Conservation (phyloP, 1,139 yeast species). For the Diutina rugosa region DNA sequence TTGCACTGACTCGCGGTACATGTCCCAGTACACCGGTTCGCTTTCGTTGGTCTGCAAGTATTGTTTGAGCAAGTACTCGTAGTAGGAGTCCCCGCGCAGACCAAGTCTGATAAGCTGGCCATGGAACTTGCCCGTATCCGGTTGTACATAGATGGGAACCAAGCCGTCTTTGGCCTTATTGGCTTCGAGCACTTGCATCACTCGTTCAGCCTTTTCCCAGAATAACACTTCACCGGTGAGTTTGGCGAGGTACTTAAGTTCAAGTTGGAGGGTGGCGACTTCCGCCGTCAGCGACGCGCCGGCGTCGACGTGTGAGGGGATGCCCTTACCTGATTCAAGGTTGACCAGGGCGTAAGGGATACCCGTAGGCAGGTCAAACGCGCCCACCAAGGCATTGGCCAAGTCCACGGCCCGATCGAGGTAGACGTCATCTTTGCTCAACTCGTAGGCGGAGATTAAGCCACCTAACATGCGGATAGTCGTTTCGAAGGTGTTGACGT, state of each 20-base stretch:
- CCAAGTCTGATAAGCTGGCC: slow-evolving; percentile 66
- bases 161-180: slow-evolving; percentile 57
- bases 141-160: slow-evolving; percentile 70
- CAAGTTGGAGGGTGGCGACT: slow-evolving; percentile 78
- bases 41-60: slow-evolving; percentile 61
- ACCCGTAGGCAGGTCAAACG: slow-evolving; percentile 54
- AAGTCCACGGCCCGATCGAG: slow-evolving; percentile 70
- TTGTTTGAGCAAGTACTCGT: slow-evolving; percentile 81
- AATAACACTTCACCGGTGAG: slow-evolving; percentile 69
- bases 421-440: slow-evolving; percentile 58
- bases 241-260: slow-evolving; percentile 70
- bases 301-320: slow-evolving; percentile 47
- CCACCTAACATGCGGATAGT: slow-evolving; percentile 95
- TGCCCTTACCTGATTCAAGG: slow-evolving; percentile 47
- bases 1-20: slow-evolving; percentile 66
- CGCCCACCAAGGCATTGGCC: slow-evolving; percentile 52
- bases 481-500: slow-evolving; percentile 82
- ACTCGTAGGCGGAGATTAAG: slow-evolving; percentile 64
- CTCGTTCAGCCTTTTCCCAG: slow-evolving; percentile 69
- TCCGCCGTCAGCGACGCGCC: slow-evolving; percentile 82
- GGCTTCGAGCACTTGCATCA: slow-evolving; percentile 52
- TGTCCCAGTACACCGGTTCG: slow-evolving; percentile 50
- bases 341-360: slow-evolving; percentile 76
- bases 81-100: slow-evolving; percentile 87
- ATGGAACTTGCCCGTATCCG: slow-evolving; percentile 59